Evolutionary conservation across 2,329 filamentous ascomycete species (phyloP), one percentile per base, ranked within the genome.

Genomic region (Exophiala phaeomuriformis): DNA sequence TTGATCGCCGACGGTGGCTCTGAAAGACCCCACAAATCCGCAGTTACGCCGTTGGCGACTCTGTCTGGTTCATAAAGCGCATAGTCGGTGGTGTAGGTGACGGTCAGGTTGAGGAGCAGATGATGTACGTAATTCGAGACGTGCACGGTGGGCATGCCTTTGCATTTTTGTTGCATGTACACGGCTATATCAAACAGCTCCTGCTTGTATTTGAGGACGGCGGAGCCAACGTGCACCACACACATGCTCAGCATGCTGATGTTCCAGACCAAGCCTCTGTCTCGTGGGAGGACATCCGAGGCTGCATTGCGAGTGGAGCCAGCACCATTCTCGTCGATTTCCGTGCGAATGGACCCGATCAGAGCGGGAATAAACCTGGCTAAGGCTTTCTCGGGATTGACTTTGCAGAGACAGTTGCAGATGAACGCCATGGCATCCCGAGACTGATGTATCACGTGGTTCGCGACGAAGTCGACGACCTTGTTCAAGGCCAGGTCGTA

Each of bases 391-490:
- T 91, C 84, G 0, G 94, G 90, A 63, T 94, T 88, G 62, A 95
- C 89, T 71, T 97, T 97, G 77, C 93, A 95, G 28, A 98, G 77
- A 0, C 89, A 88, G 69, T 96, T 97, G 71, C 91, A 88, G 50
- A 97, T 97, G 78, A 95, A 98, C 1, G 94, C 93, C 86, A 98
- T 96, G 5, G 93, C 91, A 75, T 98, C 93, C 61, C 91, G 79
- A 49, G 93, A 91, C 71, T 97, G 93, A 64, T 98, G 90, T 12
- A 98, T 91, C 46, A 98, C 93, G 72, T 97, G 93, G 59, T 88
- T 88, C 1, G 87, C 85, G 29, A 96, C 86, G 68, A 98, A 98
- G 32, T 88, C 82, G 2, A 90, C 86, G 63, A 98, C 83, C 75
- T 97, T 97, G 56, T 95, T 86, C 47, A 98, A 73, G 0, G 88